These are phyloP conservation scores for Claviceps pusilla DNA, from an alignment of 2,329 filamentous ascomycete genomes.

Conservation along the genomic window DNA sequence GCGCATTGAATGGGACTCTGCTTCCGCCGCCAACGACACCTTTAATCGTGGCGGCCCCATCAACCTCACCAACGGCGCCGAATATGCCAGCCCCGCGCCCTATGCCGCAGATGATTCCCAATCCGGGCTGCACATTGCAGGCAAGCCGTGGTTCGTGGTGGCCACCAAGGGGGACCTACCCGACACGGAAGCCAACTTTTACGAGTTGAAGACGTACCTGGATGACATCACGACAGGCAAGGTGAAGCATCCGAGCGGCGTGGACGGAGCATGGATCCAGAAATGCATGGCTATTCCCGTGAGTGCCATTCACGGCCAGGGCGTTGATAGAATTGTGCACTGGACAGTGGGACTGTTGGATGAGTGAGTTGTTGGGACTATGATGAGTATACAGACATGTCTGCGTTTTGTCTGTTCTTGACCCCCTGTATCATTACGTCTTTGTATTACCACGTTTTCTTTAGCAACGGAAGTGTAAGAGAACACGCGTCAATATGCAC, in stretches of 20 bases:
- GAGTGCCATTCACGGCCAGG: constrained; percentile 77
- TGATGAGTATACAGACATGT: background rate
- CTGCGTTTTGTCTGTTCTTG: background rate
- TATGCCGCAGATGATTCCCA: constrained; percentile 4
- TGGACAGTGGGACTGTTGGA: constrained; percentile 57
- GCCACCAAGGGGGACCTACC: constrained; percentile 83
- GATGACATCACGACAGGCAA: constrained; percentile 45
- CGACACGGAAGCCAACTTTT: constrained; percentile 65
- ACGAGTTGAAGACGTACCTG: constrained; percentile 54
- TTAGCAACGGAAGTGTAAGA: no score
- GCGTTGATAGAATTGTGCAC: constrained; percentile 59
- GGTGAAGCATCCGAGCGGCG: constrained; percentile 57
- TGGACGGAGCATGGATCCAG: constrained; percentile 40
- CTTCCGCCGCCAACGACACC: constrained; percentile 25
- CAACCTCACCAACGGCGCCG: constrained; percentile 11
- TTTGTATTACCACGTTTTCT: background rate
- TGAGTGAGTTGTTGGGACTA: constrained; percentile 11
- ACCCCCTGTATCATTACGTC: background rate
- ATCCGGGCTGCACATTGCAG: constrained; percentile 57
- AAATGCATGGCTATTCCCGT: constrained; percentile 64
- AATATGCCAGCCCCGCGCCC: constrained; percentile 6
- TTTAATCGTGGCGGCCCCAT: constrained; percentile 9
- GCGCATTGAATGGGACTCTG: constrained; percentile 42
- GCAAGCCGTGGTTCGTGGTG: constrained; percentile 92
- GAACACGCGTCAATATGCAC: no score